Conservation (phyloP, 2,329 filamentous ascomycete genomes). For the Scytalidium lignicola region DNA sequence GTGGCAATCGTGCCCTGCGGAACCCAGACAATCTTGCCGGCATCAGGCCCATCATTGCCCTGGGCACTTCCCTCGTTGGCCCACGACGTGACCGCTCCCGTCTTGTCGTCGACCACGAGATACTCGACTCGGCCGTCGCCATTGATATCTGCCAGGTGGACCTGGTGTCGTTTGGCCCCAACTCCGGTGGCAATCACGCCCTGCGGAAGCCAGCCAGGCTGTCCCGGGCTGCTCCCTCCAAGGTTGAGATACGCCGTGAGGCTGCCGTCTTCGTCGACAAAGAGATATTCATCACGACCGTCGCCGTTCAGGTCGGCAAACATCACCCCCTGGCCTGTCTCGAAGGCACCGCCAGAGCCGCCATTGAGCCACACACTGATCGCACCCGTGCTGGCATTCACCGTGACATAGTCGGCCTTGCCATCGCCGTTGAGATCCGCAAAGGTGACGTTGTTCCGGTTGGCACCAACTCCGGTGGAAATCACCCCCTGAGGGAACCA, state of each 20-base stretch:
- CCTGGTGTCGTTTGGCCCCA: conserved; percentile 3
- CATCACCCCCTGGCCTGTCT: neutral
- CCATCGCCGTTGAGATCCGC: conserved; percentile 10
- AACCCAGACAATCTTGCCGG: too few species aligned
- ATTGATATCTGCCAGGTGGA: conserved; percentile 7
- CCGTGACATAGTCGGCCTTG: conserved; percentile 5
- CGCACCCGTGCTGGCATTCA: conserved; percentile 1
- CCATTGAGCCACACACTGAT: conserved; percentile 1
- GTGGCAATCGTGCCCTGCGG: neutral
- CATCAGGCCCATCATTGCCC: too few species aligned
- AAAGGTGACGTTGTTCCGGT: conserved; percentile 1
- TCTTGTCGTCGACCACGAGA: conserved; percentile 3
- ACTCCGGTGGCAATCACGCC: conserved; percentile 7
- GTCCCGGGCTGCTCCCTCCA: neutral
- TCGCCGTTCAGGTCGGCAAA: conserved; percentile 6
- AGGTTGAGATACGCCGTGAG: neutral
- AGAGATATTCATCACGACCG: neutral
- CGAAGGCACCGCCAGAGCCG: neutral
- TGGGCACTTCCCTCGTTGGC: neutral
- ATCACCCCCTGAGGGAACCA: conserved; percentile 1
- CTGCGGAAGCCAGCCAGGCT: conserved; percentile 1
- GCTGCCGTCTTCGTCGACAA: neutral
- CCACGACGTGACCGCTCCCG: conserved; percentile 1
- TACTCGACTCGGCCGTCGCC: conserved; percentile 3
- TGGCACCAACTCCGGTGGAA: conserved; percentile 1